Evolutionary conservation across 352 stramenopile genomes (phyloP).

Genomic region (Heterotrichella gracilis): DNA sequence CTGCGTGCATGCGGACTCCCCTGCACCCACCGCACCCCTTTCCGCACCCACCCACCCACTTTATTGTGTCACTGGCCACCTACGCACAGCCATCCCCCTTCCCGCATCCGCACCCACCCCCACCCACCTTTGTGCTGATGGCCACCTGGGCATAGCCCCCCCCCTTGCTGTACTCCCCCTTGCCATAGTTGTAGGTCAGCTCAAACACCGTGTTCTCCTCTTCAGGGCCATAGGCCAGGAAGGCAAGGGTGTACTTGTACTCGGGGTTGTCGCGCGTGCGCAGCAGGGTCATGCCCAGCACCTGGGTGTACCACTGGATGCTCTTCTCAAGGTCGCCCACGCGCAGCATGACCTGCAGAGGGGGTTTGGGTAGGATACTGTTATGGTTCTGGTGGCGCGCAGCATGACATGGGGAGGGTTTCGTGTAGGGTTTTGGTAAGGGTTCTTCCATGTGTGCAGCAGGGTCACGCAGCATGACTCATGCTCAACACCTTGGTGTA

Average conservation of each 20-base stretch:
- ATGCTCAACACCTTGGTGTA: background rate
- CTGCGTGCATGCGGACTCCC: too few species aligned
- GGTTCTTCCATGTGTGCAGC: background rate
- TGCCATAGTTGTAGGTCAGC: background rate
- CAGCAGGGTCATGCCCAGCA: background rate
- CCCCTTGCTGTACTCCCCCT: background rate
- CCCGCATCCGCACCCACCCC: too few species aligned
- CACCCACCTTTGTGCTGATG: too few species aligned
- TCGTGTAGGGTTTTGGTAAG: too few species aligned
- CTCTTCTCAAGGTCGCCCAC: background rate
- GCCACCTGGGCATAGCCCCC: background rate
- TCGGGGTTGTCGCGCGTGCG: background rate
- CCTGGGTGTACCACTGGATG: background rate
- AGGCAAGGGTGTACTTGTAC: slow-evolving; percentile 3
- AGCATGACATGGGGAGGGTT: too few species aligned
- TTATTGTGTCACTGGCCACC: too few species aligned
- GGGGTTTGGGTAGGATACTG: too few species aligned
- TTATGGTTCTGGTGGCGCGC: too few species aligned
- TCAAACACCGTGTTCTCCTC: background rate
- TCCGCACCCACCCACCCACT: too few species aligned
- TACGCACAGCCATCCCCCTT: too few species aligned
- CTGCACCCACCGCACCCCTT: too few species aligned
- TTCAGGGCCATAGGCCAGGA: background rate
- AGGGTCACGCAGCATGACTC: too few species aligned
- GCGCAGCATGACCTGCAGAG: background rate